Evolutionary conservation across 2,329 filamentous ascomycete species (phyloP), one percentile per base, ranked within the genome.

Genomic region (Diaporthe citri): DNA sequence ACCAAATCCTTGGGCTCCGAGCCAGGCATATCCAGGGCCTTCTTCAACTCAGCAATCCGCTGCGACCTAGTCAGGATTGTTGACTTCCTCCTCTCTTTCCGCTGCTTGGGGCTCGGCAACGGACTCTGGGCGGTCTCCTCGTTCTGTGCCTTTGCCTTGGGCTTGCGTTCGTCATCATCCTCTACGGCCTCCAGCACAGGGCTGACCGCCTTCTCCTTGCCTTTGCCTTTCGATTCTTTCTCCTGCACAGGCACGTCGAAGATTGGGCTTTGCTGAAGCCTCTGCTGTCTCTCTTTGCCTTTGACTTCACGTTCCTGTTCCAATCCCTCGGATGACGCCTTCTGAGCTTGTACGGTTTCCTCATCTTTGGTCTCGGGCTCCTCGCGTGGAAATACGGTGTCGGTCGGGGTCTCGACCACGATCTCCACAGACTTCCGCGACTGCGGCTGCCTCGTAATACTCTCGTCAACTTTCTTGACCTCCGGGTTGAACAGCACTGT

Each of bases 381-480:
- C 9, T 34, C 39, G n/a, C 28, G 46, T 17, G 62, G 34, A 15
- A 39, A 55, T 1, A 48, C 13, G 12, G 57, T 59, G 6, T 77
- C 77, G 31, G 76, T 74, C 8, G 77, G 77, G 41, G 64, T 76
- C 12, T 76, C 76, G n/a, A 77, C 74, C 22, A 72, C 78, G 3
- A 64, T n/a, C 25, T 72, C 34, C 36, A 72, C 71, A 2, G 71
- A 72, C 5, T 41, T 39, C 4, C 57, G 59, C 25, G 51, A 20
- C 46, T 25, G 71, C 46, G 57, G 51, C 31, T 56, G 57, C 41
- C 34, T 72, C 36, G 57, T 46, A 7, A 59, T 52, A 22, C 51
- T 51, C 22, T 60, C 57, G 36, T 72, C 71, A 28, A 56, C 71
- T 34, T 51, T 72, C 60, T 46, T 72, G 57, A 56, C 39, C 31